phyloP scores from a whole-genome alignment of 106 monocot species.

The Dendrobium nobile region DNA sequence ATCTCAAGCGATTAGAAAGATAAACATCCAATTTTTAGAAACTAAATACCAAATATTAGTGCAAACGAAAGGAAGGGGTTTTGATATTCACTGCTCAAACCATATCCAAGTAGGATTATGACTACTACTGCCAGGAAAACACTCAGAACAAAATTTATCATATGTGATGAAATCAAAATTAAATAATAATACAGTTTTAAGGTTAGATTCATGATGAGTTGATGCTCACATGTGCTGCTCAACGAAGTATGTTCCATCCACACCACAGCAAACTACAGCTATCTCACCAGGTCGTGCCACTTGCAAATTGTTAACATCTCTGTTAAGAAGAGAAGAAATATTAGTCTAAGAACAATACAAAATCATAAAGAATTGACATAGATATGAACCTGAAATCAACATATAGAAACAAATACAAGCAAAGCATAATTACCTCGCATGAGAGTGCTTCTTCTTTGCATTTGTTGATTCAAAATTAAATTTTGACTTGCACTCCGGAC shows the following conservation, averaged over 20 bases:
- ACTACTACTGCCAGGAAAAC: background rate
- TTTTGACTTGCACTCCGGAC: slow-evolving; percentile 83
- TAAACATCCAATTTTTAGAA: slow-evolving; percentile 1
- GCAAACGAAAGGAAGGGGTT: background rate
- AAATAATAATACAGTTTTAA: background rate
- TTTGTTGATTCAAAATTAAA: slow-evolving; percentile 31
- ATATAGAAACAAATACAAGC: background rate
- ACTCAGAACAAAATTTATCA: background rate
- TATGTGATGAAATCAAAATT: background rate
- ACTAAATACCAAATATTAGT: background rate
- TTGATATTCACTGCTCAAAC: background rate
- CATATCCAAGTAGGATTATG: background rate
- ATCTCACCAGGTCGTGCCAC: slow-evolving; percentile 25
- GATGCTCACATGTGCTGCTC: slow-evolving; percentile 72
- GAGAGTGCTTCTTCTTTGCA: slow-evolving; percentile 27
- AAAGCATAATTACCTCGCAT: slow-evolving; percentile 28
- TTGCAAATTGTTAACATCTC: slow-evolving; percentile 24
- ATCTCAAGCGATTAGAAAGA: background rate
- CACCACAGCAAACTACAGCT: slow-evolving; percentile 55
- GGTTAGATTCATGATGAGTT: background rate
- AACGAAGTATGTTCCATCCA: slow-evolving; percentile 68
- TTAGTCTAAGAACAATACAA: background rate
- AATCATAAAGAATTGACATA: background rate
- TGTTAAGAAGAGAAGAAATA: slow-evolving; percentile 18
- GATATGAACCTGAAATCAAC: background rate